These are phyloP conservation scores for Cardamine resedifolia DNA, from an alignment of 345 rosid species.

Conservation along the genomic window DNA sequence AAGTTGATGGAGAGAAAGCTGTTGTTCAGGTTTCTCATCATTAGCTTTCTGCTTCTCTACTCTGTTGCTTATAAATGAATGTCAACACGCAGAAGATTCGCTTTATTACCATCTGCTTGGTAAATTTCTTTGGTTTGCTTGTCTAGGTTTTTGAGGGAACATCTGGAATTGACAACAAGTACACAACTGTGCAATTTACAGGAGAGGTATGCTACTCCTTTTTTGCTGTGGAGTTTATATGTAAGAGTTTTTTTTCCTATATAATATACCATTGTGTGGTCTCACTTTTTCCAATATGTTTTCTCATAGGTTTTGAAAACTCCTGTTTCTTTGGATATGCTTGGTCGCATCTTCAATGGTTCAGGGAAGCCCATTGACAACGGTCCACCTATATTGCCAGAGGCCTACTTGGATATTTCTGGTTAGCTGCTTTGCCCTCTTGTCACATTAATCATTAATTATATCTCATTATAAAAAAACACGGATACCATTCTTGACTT, in stretches of 20 bases:
- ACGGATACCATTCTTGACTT: neutral
- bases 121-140: neutral
- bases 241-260: neutral
- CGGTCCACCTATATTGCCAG: conserved; percentile 92
- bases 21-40: conserved; percentile 69
- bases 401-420: conserved; percentile 92
- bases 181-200: conserved; percentile 88
- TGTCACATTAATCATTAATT: neutral
- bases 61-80: neutral
- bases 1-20: conserved; percentile 98
- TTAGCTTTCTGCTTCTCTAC: neutral
- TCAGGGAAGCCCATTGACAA: conserved; percentile 97
- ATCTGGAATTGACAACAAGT: conserved; percentile 92
- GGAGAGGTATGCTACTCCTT: conserved; percentile 65
- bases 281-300: neutral
- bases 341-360: conserved; percentile 94
- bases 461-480: neutral
- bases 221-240: neutral
- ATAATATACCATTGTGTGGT: neutral
- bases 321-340: conserved; percentile 94
- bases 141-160: conserved; percentile 91
- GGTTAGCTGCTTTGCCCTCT: conserved; percentile 44
- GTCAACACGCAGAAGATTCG: too few relatives aligned
- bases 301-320: conserved; percentile 82
- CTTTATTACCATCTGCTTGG: neutral